A percentile compares a stretch with the other conserved stretches of the same genome.
These are phyloP conservation scores for Penicillium pulvis DNA, from an alignment of 495 filamentous ascomycete species.

Conservation along the genomic window DNA sequence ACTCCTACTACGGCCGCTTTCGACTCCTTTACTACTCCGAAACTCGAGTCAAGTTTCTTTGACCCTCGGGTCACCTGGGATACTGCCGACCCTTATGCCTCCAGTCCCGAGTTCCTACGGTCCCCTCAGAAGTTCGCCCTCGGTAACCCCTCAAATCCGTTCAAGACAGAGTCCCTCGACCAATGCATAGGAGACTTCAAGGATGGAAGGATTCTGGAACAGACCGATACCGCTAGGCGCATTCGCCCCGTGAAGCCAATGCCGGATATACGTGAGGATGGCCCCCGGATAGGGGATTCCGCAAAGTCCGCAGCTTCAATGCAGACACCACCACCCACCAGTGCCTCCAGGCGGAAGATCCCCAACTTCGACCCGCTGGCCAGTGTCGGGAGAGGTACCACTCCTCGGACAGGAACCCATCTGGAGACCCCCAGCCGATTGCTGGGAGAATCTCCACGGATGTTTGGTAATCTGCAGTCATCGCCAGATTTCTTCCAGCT, in stretches of 20 bases:
- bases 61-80: constrained; percentile 55
- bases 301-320: constrained; percentile 58
- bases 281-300: constrained; percentile 41
- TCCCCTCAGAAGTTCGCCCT: constrained; percentile 50
- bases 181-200: constrained; percentile 26
- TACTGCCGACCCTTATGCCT: constrained; percentile 55
- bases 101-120: constrained; percentile 55
- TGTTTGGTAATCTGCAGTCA: constrained; percentile 58
- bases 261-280: constrained; percentile 35
- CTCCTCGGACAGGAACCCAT: constrained; percentile 31
- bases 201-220: constrained; percentile 38
- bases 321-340: constrained; percentile 68
- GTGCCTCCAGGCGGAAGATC: constrained; percentile 53
- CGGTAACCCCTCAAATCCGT: constrained; percentile 33
- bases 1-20: constrained; percentile 69
- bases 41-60: constrained; percentile 56
- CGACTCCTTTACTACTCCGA: constrained; percentile 69
- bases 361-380: constrained; percentile 33
- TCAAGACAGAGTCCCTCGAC: constrained; percentile 38
- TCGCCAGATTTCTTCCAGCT: constrained; percentile 72
- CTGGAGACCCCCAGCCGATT: constrained; percentile 48
- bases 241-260: constrained; percentile 43
- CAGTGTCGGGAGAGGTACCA: constrained; percentile 29
- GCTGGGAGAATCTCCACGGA: constrained; percentile 44
- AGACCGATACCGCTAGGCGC: constrained; percentile 48